These are phyloP conservation scores for Pythium graminicola DNA, from an alignment of 352 stramenopile species.

Conservation along the genomic window DNA sequence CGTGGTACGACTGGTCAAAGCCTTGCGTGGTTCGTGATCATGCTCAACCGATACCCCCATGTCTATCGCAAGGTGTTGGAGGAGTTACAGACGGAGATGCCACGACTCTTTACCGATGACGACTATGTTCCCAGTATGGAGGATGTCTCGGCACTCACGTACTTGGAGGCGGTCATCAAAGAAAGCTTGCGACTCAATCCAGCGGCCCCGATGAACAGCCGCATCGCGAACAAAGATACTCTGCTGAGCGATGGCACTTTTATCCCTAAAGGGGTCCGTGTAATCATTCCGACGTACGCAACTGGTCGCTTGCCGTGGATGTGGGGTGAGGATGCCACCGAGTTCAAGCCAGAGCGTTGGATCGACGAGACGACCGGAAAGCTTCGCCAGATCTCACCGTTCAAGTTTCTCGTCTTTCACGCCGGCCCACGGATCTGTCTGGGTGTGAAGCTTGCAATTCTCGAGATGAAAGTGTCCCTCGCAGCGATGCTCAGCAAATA, in stretches of 20 bases:
- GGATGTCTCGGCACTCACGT: constrained; percentile 37
- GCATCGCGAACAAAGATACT: constrained; percentile 45
- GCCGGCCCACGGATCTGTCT: constrained; percentile 60
- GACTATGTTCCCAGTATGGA: constrained; percentile 32
- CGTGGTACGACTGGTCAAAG: constrained; percentile 67
- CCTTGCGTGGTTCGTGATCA: constrained; percentile 70
- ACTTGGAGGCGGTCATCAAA: constrained; percentile 47
- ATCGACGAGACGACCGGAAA: constrained; percentile 39
- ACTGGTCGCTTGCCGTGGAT: constrained; percentile 48
- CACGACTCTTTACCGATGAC: constrained; percentile 10
- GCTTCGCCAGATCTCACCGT: constrained; percentile 39
- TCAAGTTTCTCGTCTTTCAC: constrained; percentile 64
- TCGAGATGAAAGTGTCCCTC: constrained; percentile 58
- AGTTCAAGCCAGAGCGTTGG: constrained; percentile 68
- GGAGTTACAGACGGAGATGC: constrained; percentile 26
- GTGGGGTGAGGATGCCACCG: constrained; percentile 52
- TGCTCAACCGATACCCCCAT: constrained; percentile 57
- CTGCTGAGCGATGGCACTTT: constrained; percentile 60
- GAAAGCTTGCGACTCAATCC: constrained; percentile 62
- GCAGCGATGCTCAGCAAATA: constrained; percentile 47
- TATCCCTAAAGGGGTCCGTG: constrained; percentile 43
- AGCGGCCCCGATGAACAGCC: constrained; percentile 46
- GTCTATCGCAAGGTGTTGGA: constrained; percentile 24
- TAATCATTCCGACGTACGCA: constrained; percentile 57
- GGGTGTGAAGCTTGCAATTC: constrained; percentile 53